These are phyloP conservation scores for Camelina hispida DNA, from an alignment of 345 rosid species.

Conservation along the genomic window DNA sequence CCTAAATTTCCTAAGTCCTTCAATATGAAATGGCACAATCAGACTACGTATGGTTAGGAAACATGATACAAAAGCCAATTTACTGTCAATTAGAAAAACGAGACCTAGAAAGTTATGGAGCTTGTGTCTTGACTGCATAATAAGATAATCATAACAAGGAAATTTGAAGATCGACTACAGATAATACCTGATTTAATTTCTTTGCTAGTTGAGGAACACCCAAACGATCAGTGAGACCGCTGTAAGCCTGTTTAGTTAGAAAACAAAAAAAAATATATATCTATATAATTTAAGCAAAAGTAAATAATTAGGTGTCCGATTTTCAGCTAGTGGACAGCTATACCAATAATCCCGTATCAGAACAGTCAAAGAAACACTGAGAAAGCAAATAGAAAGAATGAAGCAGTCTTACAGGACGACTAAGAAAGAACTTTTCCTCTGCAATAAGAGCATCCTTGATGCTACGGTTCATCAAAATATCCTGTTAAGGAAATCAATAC, in stretches of 20 bases:
- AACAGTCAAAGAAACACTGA: constrained; percentile 25
- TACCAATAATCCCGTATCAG: not conserved
- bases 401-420: constrained; percentile 77
- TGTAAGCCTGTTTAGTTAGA: constrained; percentile 60
- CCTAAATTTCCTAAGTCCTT: not conserved
- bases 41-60: not conserved
- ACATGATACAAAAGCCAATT: not conserved
- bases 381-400: constrained; percentile 13
- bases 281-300: no score
- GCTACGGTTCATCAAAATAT: constrained; percentile 80
- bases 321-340: no score
- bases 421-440: constrained; percentile 91
- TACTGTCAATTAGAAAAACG: constrained; percentile 6
- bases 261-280: constrained; percentile 9
- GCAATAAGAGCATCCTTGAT: constrained; percentile 90
- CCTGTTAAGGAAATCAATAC: constrained; percentile 51
- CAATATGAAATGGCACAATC: not conserved
- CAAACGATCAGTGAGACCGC: constrained; percentile 87
- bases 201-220: constrained; percentile 95
- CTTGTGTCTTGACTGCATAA: constrained; percentile 3
- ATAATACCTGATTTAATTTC: constrained; percentile 86
- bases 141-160: not conserved
- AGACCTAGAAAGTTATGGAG: not conserved
- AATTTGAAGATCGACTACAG: not conserved
- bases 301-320: no score